phyloP scores from a whole-genome alignment of 2,329 filamentous ascomycete genomes.

The Neofusicoccum parvum region DNA sequence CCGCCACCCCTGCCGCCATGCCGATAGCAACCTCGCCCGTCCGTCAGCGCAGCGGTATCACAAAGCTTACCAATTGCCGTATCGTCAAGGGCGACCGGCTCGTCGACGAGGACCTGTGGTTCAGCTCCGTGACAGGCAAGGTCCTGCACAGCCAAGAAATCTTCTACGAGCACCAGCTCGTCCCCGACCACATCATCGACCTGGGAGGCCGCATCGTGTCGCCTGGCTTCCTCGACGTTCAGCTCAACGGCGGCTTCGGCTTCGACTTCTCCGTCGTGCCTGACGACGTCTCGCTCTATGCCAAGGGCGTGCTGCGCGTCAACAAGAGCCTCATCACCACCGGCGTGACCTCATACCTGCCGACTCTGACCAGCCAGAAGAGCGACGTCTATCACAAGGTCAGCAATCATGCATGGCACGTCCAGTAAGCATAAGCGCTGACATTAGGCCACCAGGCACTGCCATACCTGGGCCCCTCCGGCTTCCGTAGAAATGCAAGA shows the following conservation, averaged over 20 bases:
- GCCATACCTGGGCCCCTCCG: slow-evolving; percentile 75
- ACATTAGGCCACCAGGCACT: slow-evolving; percentile 56
- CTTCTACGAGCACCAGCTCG: slow-evolving; percentile 67
- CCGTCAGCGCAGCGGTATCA: slow-evolving; percentile 55
- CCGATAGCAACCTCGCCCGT: slow-evolving; percentile 32
- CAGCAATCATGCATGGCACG: neutral
- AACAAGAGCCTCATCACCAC: slow-evolving; percentile 74
- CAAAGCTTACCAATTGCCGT: slow-evolving; percentile 87
- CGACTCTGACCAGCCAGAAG: slow-evolving; percentile 79
- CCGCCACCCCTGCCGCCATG: slow-evolving; percentile 31
- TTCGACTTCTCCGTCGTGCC: slow-evolving; percentile 87
- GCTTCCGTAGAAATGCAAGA: slow-evolving; percentile 57
- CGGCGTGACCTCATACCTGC: slow-evolving; percentile 85
- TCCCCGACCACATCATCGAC: slow-evolving; percentile 76
- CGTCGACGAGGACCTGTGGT: slow-evolving; percentile 81
- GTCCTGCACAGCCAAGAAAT: slow-evolving; percentile 71
- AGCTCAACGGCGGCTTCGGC: slow-evolving; percentile 89
- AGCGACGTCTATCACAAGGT: slow-evolving; percentile 82
- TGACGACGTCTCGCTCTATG: slow-evolving; percentile 68
- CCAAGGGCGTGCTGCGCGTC: slow-evolving; percentile 69
- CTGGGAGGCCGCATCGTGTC: slow-evolving; percentile 80
- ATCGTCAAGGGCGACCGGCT: slow-evolving; percentile 69
- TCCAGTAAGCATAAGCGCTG: slow-evolving; percentile 8
- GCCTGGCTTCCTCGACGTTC: slow-evolving; percentile 86
- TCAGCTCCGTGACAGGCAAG: slow-evolving; percentile 78